Conservation (phyloP, 2,329 filamentous ascomycete species). For the Pseudogymnoascus sp. region DNA sequence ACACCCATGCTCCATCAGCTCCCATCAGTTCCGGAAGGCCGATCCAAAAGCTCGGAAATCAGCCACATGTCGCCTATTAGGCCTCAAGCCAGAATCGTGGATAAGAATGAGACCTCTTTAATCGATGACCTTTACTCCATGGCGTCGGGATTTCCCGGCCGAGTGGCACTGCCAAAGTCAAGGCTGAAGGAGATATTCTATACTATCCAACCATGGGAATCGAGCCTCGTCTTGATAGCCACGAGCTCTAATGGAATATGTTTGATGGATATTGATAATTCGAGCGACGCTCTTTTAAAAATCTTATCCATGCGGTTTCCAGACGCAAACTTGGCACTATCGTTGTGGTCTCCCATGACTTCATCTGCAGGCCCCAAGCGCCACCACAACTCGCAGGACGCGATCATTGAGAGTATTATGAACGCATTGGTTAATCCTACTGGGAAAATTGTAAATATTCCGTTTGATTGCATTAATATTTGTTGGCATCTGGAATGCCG, state of each 20-base stretch:
- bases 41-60: not conserved
- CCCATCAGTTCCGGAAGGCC: not conserved
- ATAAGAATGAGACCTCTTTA: not conserved
- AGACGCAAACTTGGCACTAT: not conserved
- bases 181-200: slow-evolving; percentile 1
- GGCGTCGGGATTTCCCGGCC: not conserved
- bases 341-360: not conserved
- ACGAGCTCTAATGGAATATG: slow-evolving; percentile 2
- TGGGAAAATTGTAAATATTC: not conserved
- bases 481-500: not conserved
- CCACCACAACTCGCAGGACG: not conserved
- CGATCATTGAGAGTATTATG: not conserved
- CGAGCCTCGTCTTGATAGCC: not conserved
- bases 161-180: slow-evolving; percentile 3
- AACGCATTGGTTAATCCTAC: slow-evolving; percentile 2
- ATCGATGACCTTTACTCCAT: not conserved
- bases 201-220: not conserved
- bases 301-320: not conserved
- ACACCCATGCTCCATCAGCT: not conserved
- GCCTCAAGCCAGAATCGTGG: not conserved
- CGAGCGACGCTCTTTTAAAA: not conserved
- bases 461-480: not conserved
- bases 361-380: not conserved
- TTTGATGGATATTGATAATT: not conserved
- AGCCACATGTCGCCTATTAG: not conserved